Evolutionary conservation across 331 rosid genomes (phyloP).

Genomic region (Malus hybrid): DNA sequence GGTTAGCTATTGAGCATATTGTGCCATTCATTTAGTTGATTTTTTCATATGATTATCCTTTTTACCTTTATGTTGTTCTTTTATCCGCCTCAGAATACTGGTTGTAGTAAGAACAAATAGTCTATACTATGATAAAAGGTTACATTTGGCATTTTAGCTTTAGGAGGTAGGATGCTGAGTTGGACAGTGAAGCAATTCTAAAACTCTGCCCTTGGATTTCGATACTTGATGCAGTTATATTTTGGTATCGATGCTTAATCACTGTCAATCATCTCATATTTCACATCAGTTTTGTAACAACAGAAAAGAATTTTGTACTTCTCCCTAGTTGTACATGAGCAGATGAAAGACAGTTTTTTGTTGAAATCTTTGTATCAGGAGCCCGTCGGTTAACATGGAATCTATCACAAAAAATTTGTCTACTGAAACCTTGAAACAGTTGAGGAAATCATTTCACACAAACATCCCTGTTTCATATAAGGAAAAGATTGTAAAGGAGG

Average conservation of each 20-base stretch:
- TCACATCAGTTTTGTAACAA: neutral
- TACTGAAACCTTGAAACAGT: slow-evolving; percentile 12
- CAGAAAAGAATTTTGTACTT: too few species aligned
- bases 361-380: slow-evolving; percentile 21
- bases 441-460: slow-evolving; percentile 29
- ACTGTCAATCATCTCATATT: neutral
- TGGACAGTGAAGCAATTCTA: neutral
- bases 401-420: slow-evolving; percentile 1
- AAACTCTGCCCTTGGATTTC: neutral
- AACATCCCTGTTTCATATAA: slow-evolving; percentile 24
- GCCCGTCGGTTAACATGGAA: slow-evolving; percentile 21
- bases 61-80: neutral
- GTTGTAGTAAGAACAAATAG: neutral
- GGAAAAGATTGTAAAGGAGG: slow-evolving; percentile 25
- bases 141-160: neutral
- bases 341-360: neutral
- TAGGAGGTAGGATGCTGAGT: neutral
- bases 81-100: neutral
- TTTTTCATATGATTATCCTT: neutral
- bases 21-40: neutral
- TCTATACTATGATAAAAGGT: neutral
- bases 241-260: neutral
- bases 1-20: neutral
- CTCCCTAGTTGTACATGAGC: neutral
- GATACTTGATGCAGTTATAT: neutral